Evolutionary conservation across 352 stramenopile species (phyloP).

Genomic region (Elongisporangium senticosum): DNA sequence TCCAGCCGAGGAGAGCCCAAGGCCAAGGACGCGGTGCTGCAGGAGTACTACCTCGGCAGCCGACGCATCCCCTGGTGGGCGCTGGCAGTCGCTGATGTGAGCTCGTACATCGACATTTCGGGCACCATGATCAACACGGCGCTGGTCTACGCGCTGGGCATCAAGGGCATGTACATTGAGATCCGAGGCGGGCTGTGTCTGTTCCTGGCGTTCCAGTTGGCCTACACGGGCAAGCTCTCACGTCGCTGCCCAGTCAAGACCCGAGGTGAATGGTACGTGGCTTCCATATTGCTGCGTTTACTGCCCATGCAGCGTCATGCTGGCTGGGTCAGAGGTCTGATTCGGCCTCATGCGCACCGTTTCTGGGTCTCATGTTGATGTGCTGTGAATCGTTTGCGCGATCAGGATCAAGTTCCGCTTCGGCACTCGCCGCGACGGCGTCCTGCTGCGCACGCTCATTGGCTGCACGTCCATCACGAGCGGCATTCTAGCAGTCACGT

Average conservation of each 20-base stretch:
- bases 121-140: constrained; percentile 85
- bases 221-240: constrained; percentile 75
- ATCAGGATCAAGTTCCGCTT: constrained; percentile 81
- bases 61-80: constrained; percentile 67
- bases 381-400: neutral
- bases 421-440: constrained; percentile 37
- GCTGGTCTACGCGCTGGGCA: constrained; percentile 71
- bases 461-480: constrained; percentile 61
- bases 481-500: constrained; percentile 61
- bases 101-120: constrained; percentile 83
- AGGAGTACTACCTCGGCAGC: constrained; percentile 75
- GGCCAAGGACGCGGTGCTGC: constrained; percentile 30
- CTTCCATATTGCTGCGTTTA: neutral
- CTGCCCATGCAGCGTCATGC: too few relatives aligned
- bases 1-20: constrained; percentile 9
- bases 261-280: constrained; percentile 63
- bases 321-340: neutral
- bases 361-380: constrained; percentile 3
- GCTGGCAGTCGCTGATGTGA: constrained; percentile 69
- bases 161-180: constrained; percentile 84
- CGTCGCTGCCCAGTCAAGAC: constrained; percentile 73
- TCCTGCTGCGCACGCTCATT: constrained; percentile 63
- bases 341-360: neutral
- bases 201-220: constrained; percentile 75
- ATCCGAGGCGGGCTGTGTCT: constrained; percentile 71